Evolutionary conservation across 202 grass and related monocot genomes (phyloP).

Genomic region (Alloteropsis angusta): DNA sequence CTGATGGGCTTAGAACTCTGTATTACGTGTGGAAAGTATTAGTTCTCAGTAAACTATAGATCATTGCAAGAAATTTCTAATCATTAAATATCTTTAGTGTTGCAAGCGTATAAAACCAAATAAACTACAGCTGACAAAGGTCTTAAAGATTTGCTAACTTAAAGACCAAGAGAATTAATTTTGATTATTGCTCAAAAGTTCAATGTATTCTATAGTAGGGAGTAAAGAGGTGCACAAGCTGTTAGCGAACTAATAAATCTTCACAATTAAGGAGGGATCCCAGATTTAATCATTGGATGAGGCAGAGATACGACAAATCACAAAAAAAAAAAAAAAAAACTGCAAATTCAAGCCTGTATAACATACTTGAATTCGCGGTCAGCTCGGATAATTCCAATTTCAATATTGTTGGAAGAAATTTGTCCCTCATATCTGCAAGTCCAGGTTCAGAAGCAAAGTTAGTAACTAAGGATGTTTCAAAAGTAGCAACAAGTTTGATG

Average conservation of each 20-base stretch:
- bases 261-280: not conserved
- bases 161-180: not conserved
- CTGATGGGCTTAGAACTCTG: slow-evolving; percentile 71
- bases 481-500: slow-evolving; percentile 7
- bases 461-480: not conserved
- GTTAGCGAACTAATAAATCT: not conserved
- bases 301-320: not conserved
- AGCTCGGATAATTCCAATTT: slow-evolving; percentile 82
- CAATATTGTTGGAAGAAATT: slow-evolving; percentile 94
- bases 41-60: slow-evolving; percentile 12
- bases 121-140: not conserved
- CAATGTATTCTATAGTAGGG: not conserved
- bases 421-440: slow-evolving; percentile 80
- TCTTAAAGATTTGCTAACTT: not conserved
- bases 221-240: not conserved
- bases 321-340: not conserved
- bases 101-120: not conserved
- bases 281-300: not conserved
- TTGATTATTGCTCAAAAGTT: not conserved
- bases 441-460: slow-evolving; percentile 11
- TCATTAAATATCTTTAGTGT: not conserved
- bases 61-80: not conserved
- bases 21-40: slow-evolving; percentile 18
- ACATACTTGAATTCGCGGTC: slow-evolving; percentile 85
- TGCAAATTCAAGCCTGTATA: not conserved